Conservation (phyloP, 192 early-diverging fungal species). For the Entomortierella parvispora region DNA sequence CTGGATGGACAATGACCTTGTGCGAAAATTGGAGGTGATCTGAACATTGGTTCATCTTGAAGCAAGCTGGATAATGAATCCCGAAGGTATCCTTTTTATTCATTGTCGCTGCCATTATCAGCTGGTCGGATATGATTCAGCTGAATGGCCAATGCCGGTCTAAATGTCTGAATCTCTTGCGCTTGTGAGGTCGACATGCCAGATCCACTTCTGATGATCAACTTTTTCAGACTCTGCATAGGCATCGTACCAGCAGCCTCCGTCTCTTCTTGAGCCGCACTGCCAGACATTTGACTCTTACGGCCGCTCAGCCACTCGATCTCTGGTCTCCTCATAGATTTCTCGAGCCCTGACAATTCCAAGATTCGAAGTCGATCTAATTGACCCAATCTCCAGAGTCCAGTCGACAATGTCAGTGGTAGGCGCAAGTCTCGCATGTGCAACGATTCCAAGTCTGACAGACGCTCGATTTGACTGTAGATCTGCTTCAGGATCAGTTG, state of each 20-base stretch:
- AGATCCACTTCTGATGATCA: conserved; percentile 16
- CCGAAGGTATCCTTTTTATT: no score
- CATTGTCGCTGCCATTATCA: no score
- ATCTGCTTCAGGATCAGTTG: conserved; percentile 14
- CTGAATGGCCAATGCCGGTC: conserved; percentile 17
- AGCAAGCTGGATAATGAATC: no score
- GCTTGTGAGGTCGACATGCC: conserved; percentile 7
- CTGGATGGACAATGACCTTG: no score
- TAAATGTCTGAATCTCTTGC: not conserved
- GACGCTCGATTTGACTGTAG: conserved; percentile 27
- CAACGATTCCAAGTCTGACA: conserved; percentile 1
- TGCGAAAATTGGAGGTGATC: no score
- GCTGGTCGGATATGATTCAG: conserved; percentile 15
- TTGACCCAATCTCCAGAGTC: conserved; percentile 15
- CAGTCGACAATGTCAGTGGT: conserved; percentile 12
- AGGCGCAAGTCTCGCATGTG: conserved; percentile 24
- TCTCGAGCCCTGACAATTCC: conserved; percentile 13
- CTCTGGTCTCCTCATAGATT: conserved; percentile 12
- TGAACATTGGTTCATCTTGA: no score
- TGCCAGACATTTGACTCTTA: not conserved
- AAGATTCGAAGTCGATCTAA: conserved; percentile 8
- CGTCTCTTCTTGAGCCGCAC: not conserved
- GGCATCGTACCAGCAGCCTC: not conserved
- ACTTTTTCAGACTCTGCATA: conserved; percentile 1
- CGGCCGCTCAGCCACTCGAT: conserved; percentile 17